Evolutionary conservation across 129 eudicot genomes (phyloP).

Genomic region (Silybum marianum): DNA sequence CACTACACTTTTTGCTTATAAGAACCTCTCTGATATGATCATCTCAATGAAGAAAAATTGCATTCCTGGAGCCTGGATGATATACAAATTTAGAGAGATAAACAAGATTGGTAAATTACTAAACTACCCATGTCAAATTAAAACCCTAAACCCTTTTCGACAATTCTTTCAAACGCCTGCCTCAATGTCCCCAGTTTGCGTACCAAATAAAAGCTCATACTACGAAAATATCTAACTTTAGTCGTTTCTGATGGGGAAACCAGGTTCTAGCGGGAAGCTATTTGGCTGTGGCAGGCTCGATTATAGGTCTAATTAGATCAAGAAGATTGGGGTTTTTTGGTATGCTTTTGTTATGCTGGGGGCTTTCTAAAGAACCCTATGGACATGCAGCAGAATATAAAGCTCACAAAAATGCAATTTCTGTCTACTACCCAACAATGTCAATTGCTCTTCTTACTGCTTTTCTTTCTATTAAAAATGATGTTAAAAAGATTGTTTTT

Average conservation of each 20-base stretch:
- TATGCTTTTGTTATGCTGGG: constrained; percentile 54
- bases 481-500: constrained; percentile 44
- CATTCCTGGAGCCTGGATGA: too few relatives aligned
- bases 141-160: background rate
- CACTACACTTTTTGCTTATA: too few relatives aligned
- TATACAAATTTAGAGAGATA: too few relatives aligned
- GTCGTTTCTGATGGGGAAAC: background rate
- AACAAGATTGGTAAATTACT: background rate
- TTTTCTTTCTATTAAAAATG: constrained; percentile 48
- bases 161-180: background rate
- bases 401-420: constrained; percentile 26
- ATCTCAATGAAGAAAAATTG: too few relatives aligned
- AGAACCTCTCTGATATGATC: too few relatives aligned
- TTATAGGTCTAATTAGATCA: constrained; percentile 42
- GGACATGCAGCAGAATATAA: background rate
- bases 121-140: background rate
- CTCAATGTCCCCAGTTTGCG: too few relatives aligned
- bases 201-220: background rate
- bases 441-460: constrained; percentile 44
- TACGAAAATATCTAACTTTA: background rate
- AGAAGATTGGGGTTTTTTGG: constrained; percentile 58
- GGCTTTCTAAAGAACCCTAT: constrained; percentile 36
- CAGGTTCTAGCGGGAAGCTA: constrained; percentile 74
- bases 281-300: constrained; percentile 59
- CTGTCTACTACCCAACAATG: constrained; percentile 47